A percentile compares a stretch with the other conserved stretches of the same genome.
Evolutionary conservation across 2,329 filamentous ascomycete species (phyloP).

Genomic region (Neopestalotiopsis clavispora): DNA sequence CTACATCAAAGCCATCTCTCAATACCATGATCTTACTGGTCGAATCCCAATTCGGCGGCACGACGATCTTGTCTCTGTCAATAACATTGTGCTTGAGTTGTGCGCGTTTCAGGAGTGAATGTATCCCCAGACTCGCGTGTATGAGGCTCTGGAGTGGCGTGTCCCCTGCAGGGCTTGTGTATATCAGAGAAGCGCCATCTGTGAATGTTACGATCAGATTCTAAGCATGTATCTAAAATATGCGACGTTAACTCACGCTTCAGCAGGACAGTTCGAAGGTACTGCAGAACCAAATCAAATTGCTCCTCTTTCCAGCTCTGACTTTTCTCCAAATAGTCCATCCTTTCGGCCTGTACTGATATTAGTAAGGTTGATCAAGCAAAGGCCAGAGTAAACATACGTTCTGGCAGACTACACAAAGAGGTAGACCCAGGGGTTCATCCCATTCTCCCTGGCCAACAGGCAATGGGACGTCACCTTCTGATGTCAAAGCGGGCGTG

Average conservation of each 20-base stretch:
- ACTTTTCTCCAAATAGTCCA: slow-evolving; percentile 87
- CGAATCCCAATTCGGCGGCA: slow-evolving; percentile 97
- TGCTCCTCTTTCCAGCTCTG: slow-evolving; percentile 94
- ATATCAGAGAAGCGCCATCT: slow-evolving; percentile 87
- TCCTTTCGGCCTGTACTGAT: slow-evolving; percentile 73
- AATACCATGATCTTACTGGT: slow-evolving; percentile 97
- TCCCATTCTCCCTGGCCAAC: slow-evolving; percentile 92
- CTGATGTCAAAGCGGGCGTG: slow-evolving; percentile 61
- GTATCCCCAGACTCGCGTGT: slow-evolving; percentile 85
- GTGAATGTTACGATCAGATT: slow-evolving; percentile 13
- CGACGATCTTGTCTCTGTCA: slow-evolving; percentile 90
- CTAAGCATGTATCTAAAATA: slow-evolving; percentile 13
- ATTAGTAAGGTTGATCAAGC: neutral
- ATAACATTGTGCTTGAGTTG: slow-evolving; percentile 89
- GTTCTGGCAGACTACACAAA: slow-evolving; percentile 96
- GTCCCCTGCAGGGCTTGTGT: slow-evolving; percentile 76
- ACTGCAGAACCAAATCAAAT: slow-evolving; percentile 95
- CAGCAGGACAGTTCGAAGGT: slow-evolving; percentile 84
- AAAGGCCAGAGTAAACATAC: slow-evolving; percentile 51
- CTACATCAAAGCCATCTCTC: slow-evolving; percentile 89
- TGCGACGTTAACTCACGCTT: slow-evolving; percentile 65
- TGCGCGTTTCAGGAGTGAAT: slow-evolving; percentile 78
- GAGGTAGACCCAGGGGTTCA: slow-evolving; percentile 81
- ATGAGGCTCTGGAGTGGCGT: slow-evolving; percentile 81
- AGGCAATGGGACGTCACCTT: slow-evolving; percentile 74